phyloP scores from a whole-genome alignment of 2,329 filamentous ascomycete genomes.

The Verticillium isaacii region DNA sequence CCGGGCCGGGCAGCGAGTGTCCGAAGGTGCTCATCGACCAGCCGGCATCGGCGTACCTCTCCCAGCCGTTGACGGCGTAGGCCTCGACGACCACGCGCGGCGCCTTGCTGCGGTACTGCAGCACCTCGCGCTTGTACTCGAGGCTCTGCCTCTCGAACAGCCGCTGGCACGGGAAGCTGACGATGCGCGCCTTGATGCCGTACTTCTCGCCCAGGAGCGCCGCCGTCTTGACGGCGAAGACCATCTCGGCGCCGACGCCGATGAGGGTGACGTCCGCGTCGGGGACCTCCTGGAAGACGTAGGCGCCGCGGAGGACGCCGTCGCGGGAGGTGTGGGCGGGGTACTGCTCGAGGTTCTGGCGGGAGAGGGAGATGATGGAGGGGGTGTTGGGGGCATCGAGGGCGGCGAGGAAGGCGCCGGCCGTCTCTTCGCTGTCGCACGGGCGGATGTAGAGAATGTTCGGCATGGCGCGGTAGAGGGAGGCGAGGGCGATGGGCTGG shows the following conservation, averaged over 20 bases:
- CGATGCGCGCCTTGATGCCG: conserved; percentile 29
- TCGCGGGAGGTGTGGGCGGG: conserved; percentile 30
- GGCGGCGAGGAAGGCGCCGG: conserved; percentile 47
- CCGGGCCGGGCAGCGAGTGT: conserved; percentile 47
- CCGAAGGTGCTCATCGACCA: conserved; percentile 49
- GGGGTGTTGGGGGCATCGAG: conserved; percentile 34
- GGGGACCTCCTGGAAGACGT: conserved; percentile 36
- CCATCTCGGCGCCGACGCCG: conserved; percentile 29
- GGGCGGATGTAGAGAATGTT: conserved; percentile 57
- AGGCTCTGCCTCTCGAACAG: conserved; percentile 34
- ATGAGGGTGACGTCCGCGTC: conserved; percentile 38
- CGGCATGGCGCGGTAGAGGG: conserved; percentile 57
- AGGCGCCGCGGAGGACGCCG: conserved; percentile 35
- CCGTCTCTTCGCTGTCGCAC: conserved; percentile 51
- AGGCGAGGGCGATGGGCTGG: conserved; percentile 52
- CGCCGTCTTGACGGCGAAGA: conserved; percentile 24
- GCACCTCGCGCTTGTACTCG: conserved; percentile 38
- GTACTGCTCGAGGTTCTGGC: conserved; percentile 36
- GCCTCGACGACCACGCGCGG: conserved; percentile 55
- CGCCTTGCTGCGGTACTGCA: conserved; percentile 32
- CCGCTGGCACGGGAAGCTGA: conserved; percentile 38
- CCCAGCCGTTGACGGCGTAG: conserved; percentile 53
- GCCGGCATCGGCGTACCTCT: conserved; percentile 53
- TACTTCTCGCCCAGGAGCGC: conserved; percentile 31
- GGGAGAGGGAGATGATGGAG: conserved; percentile 41